Base-by-base conservation (phyloP, 2,329 filamentous ascomycete species). In the Cordyceps javanica region DNA sequence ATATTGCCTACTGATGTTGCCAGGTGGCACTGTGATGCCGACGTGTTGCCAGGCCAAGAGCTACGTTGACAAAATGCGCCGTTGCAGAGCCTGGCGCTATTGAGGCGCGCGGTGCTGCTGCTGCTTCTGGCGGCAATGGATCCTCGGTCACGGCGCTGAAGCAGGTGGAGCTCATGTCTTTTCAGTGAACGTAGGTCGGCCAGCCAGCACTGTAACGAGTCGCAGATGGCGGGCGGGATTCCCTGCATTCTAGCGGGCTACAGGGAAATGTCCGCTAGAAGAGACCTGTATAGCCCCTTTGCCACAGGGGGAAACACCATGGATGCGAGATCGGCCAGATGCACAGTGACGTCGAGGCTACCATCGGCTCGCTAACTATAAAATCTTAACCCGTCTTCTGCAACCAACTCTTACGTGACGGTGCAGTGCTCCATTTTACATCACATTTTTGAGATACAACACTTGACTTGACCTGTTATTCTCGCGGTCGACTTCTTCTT, bases 1-100 rank as follows among this genome's bases (percentile, higher is more conserved):
- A 83, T 85, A 28, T 57, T 70, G 64, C 23, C 13, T n/a, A n/a
- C n/a, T n/a, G 51, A 36, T 57, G 19, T 36, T 34, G n/a, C 23
- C 26, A 36, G 46, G n/a, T 13, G n/a, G 25, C n/a, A n/a, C 25
- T 41, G 34, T 32, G 53, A 32, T 55, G 42, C 13, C 16, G 16
- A 28, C 36, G n/a, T 50, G 23, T 42, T 36, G 28, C 30, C 19
- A 19, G 13, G 23, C 50, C 38, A 19, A 25, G 13, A 23, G 42
- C 48, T 34, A 14, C 21, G 28, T 11, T 28, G 49, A 38, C 19
- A 52, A 30, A 32, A 42, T 3, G 5, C 13, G 14, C 28, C 44
- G 36, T 13, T 14, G 21, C 42, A 45, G 48, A 48, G 49, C 45
- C 41, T 54, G 52, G 41, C 25, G 32, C 28, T 36, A 13, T 26